Evolutionary conservation across 2,329 filamentous ascomycete genomes (phyloP).

Genomic region (Kalmusia sp.): DNA sequence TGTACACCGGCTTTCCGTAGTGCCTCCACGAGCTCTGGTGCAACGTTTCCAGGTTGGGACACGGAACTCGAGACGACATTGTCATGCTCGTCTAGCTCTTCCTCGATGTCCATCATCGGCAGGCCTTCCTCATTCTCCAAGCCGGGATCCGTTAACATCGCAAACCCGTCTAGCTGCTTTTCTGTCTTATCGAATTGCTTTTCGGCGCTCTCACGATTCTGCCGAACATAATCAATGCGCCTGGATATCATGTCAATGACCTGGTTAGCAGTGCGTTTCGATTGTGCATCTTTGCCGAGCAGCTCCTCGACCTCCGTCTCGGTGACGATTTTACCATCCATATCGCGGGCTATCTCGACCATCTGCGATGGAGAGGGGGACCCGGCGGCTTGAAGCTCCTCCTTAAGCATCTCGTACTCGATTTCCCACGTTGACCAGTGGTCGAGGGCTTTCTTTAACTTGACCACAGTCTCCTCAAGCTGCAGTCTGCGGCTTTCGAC

Average conservation of each 20-base stretch:
- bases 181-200: constrained; percentile 75
- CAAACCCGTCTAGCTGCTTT: constrained; percentile 67
- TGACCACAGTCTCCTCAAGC: constrained; percentile 77
- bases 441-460: constrained; percentile 76
- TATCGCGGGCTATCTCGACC: constrained; percentile 60
- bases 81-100: constrained; percentile 89
- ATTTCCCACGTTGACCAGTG: constrained; percentile 92
- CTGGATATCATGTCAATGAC: constrained; percentile 73
- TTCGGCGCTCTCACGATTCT: constrained; percentile 77
- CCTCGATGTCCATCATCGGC: constrained; percentile 88
- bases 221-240: constrained; percentile 86
- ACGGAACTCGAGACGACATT: constrained; percentile 71
- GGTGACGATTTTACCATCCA: constrained; percentile 70
- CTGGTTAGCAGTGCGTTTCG: constrained; percentile 64
- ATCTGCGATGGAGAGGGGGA: constrained; percentile 36
- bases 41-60: constrained; percentile 67
- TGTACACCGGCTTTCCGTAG: constrained; percentile 77
- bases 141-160: constrained; percentile 66
- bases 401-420: constrained; percentile 88
- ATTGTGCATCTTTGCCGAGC: constrained; percentile 53
- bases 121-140: constrained; percentile 71
- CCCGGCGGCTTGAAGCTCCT: constrained; percentile 69
- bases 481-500: constrained; percentile 77
- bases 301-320: constrained; percentile 65
- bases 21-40: constrained; percentile 73